These are phyloP conservation scores for Solanum neorickii DNA, from an alignment of 257 asterid genomes.

Conservation along the genomic window DNA sequence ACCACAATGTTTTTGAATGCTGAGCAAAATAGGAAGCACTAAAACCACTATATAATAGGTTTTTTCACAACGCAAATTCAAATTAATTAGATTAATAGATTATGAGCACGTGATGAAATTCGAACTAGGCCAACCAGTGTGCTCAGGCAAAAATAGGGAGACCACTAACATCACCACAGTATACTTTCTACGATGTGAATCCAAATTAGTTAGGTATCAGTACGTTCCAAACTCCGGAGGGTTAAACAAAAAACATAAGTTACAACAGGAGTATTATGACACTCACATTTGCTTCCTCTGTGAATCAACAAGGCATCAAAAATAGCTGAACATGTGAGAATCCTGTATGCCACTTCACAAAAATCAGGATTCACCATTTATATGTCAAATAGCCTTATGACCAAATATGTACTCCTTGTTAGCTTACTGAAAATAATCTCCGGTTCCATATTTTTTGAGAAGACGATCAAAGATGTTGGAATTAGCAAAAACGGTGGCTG, in stretches of 20 bases:
- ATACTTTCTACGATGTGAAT: no score
- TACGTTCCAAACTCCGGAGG: no score
- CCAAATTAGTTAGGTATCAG: not conserved
- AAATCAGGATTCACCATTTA: not conserved
- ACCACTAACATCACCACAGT: not conserved
- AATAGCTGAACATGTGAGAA: not conserved
- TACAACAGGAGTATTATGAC: not conserved
- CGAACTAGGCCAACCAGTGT: not conserved
- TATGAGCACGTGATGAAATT: not conserved
- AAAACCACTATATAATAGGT: not conserved
- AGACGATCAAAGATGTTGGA: not conserved
- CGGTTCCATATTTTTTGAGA: not conserved
- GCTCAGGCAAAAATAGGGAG: not conserved
- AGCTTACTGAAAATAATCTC: not conserved
- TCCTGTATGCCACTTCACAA: not conserved
- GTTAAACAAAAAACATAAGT: not conserved
- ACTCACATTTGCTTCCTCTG: not conserved
- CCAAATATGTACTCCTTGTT: not conserved
- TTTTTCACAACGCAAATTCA: not conserved
- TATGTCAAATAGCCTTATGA: not conserved
- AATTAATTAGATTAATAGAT: not conserved
- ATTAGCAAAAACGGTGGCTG: not conserved
- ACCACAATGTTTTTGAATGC: no score
- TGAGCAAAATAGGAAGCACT: no score
- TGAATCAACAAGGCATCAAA: not conserved